Evolutionary conservation across 1,139 yeast genomes (phyloP).

Genomic region (Petasospora fabianii): DNA sequence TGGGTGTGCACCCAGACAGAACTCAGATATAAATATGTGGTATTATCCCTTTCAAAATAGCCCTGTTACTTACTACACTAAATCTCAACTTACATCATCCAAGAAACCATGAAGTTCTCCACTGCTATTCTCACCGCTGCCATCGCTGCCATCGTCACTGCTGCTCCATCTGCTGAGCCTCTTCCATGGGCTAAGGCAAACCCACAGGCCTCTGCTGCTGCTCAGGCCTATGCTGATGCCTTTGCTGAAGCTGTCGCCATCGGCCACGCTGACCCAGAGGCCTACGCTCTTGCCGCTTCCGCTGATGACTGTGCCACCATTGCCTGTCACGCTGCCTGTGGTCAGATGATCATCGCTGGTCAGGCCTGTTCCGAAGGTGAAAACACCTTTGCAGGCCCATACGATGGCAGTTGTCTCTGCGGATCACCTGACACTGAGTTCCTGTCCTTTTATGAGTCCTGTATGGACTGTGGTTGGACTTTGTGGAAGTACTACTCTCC

Average conservation of each 20-base stretch:
- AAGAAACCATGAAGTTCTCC: conserved; percentile 8
- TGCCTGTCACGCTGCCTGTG: conserved; percentile 20
- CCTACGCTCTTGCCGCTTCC: conserved; percentile 21
- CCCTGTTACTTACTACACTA: too few species aligned
- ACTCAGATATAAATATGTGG: too few species aligned
- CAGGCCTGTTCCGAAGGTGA: conserved; percentile 10
- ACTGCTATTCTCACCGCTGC: conserved; percentile 6
- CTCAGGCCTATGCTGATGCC: conserved; percentile 20
- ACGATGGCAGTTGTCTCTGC: conserved; percentile 11
- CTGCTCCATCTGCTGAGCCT: conserved; percentile 11
- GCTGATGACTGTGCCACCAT: conserved; percentile 22
- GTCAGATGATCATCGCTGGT: conserved; percentile 16
- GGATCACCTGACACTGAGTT: conserved; percentile 7
- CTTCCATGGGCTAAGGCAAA: conserved; percentile 14
- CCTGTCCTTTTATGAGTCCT: conserved; percentile 13
- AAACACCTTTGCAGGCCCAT: conserved; percentile 23
- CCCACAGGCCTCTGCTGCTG: conserved; percentile 17
- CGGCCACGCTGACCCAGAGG: conserved; percentile 21
- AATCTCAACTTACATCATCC: too few species aligned
- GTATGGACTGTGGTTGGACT: conserved; percentile 33
- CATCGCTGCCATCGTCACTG: conserved; percentile 7
- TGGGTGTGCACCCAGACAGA: too few species aligned
- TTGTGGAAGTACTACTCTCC: conserved; percentile 28
- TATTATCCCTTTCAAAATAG: too few species aligned
- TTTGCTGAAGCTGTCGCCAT: conserved; percentile 21